Conservation (phyloP, 2,329 filamentous ascomycete species). For the Fulvia fulva region DNA sequence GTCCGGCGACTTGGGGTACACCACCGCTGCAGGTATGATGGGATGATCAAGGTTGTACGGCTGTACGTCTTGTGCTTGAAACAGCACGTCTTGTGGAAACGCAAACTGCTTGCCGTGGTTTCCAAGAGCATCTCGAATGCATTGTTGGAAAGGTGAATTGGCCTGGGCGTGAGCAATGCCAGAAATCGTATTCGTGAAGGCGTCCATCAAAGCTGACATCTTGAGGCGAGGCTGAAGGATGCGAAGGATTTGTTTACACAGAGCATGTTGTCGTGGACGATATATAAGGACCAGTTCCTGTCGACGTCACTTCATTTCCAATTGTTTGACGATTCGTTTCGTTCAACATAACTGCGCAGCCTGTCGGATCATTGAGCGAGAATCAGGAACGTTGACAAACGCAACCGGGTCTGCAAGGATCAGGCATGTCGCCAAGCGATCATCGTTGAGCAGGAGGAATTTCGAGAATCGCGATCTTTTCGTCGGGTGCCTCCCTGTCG, state of each 20-base stretch:
- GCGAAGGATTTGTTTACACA: neutral
- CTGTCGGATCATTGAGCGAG: neutral
- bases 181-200: neutral
- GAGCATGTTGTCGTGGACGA: neutral
- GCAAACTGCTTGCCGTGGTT: slow-evolving; percentile 12
- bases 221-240: neutral
- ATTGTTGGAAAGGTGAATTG: slow-evolving; percentile 14
- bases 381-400: neutral
- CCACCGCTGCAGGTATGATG: slow-evolving; percentile 13
- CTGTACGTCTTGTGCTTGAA: slow-evolving; percentile 13
- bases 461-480: too few relatives aligned
- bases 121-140: slow-evolving; percentile 12
- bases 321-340: neutral
- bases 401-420: neutral
- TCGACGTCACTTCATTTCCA: neutral
- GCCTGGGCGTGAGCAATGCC: slow-evolving; percentile 2
- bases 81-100: slow-evolving; percentile 16
- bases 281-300: too few relatives aligned
- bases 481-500: too few relatives aligned
- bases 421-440: neutral
- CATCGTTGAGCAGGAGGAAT: neutral
- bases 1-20: slow-evolving; percentile 12
- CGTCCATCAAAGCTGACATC: neutral
- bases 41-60: slow-evolving; percentile 17
- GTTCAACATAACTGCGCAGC: neutral